These are phyloP conservation scores for Schizonepeta tenuifolia DNA, from an alignment of 257 asterid genomes.

Conservation along the genomic window DNA sequence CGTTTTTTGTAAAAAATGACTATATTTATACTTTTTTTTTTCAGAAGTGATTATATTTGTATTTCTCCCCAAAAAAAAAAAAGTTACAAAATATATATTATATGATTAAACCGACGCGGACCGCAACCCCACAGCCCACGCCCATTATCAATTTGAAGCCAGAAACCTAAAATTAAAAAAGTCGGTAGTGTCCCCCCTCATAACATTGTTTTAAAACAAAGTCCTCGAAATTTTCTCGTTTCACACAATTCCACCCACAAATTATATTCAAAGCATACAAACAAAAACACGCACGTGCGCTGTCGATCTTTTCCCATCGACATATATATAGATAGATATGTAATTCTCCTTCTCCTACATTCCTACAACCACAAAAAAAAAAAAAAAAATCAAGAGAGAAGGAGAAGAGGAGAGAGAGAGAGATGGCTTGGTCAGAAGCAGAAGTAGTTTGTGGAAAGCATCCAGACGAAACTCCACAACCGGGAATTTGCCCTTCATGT, in stretches of 20 bases:
- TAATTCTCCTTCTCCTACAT: conserved; percentile 27
- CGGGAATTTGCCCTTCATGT: conserved; percentile 73
- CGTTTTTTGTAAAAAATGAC: too few relatives aligned
- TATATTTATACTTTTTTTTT: too few relatives aligned
- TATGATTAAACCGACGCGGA: too few relatives aligned
- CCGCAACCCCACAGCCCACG: too few relatives aligned
- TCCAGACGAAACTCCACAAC: conserved; percentile 59
- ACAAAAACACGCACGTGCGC: conserved; percentile 34
- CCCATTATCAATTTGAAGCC: background rate
- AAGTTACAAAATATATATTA: too few relatives aligned
- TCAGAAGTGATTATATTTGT: too few relatives aligned
- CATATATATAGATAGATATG: background rate
- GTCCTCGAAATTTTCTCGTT: conserved; percentile 13
- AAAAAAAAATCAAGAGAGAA: background rate
- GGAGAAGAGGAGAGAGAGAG: background rate
- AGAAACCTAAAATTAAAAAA: conserved; percentile 3
- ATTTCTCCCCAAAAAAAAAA: too few relatives aligned
- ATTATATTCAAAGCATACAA: background rate
- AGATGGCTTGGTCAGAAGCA: conserved; percentile 53
- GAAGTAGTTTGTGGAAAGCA: conserved; percentile 55
- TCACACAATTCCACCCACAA: conserved; percentile 21
- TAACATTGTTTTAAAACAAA: background rate
- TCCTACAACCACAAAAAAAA: background rate
- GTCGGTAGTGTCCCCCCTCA: conserved; percentile 28
- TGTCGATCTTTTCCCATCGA: conserved; percentile 19